Evolutionary conservation across 306 rosid species (phyloP).

Genomic region (Ammopiptanthus mongolicus): DNA sequence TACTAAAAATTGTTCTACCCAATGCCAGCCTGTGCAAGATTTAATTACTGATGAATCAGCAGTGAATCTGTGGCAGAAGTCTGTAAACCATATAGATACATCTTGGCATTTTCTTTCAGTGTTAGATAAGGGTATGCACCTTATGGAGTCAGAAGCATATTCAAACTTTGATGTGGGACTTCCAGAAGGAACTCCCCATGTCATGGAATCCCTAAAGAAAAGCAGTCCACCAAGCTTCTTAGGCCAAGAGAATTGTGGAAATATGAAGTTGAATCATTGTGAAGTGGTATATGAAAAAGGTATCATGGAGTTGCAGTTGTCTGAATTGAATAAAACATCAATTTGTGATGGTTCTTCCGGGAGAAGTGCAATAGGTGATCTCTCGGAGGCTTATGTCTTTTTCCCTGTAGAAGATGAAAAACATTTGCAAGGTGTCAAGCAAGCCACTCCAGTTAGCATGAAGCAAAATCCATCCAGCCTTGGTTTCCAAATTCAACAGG

Average conservation of each 20-base stretch:
- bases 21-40: neutral
- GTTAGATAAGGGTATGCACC: neutral
- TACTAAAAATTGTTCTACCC: slow-evolving; percentile 1
- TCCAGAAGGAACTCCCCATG: neutral
- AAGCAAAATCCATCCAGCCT: slow-evolving; percentile 6
- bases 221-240: neutral
- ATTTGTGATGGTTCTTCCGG: neutral
- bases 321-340: neutral
- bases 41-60: neutral
- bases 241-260: neutral
- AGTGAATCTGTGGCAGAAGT: neutral
- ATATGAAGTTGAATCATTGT: neutral
- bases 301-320: neutral
- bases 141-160: slow-evolving; percentile 11
- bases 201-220: neutral
- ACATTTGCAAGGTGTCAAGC: neutral
- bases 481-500: slow-evolving; percentile 16
- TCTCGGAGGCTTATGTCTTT: neutral
- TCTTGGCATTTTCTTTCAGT: neutral
- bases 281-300: slow-evolving; percentile 4
- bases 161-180: neutral
- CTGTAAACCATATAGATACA: neutral
- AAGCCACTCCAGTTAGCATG: slow-evolving; percentile 2
- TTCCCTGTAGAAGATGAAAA: slow-evolving; percentile 13
- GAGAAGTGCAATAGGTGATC: neutral